Base-by-base conservation (phyloP, 1,284 basidiomycete genomes). In the Phellopilus nigrolimitatus region DNA sequence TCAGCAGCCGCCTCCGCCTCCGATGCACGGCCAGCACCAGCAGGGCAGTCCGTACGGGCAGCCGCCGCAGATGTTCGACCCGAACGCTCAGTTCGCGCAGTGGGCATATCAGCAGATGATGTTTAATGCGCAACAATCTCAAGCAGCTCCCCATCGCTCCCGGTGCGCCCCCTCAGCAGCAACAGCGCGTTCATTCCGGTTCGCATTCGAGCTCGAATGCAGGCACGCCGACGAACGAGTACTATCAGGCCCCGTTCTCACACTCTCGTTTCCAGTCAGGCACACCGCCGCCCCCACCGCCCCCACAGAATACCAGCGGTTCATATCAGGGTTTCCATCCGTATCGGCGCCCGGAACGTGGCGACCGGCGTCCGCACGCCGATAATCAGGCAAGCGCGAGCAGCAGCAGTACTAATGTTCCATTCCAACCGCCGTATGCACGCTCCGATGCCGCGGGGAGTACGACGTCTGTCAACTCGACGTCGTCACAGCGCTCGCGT, bases 51-150 rank as follows among this genome's bases (percentile, higher is more conserved):
- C 67, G 19, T 70, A 71, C 62, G 63, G 65, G 2, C 68, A 67
- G 57, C 65, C 66, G 24, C 63, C 79, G 31, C 75, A 75, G 59
- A 74, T 76, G 60, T 87, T 82, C 61, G 85, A 88, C 66, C 84
- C 81, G 44, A 88, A 87, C 61, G 83, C 82, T 24, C 85, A 88
- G 65, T 76, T 88, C 56, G 81, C 84, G 5, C 84, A 87, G 66
- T 90, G 87, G 88, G 84, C 87, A 28, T 90, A 90, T 70, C 87
- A 89, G 66, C 87, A 88, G 60, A 88, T 89, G 86, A 80, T 88
- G 78, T 84, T 79, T 71, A 82, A 78, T 61, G 78, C 79, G 13
- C 80, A 82, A 61, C 81, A 82, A 53, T 75, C 74, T 42, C 70
- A 72, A 37, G 54, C 71, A 68, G 71, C 71, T 56, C 34, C 24